These are phyloP conservation scores for Claviceps sp. DNA, from an alignment of 2,329 filamentous ascomycete genomes.

Conservation along the genomic window DNA sequence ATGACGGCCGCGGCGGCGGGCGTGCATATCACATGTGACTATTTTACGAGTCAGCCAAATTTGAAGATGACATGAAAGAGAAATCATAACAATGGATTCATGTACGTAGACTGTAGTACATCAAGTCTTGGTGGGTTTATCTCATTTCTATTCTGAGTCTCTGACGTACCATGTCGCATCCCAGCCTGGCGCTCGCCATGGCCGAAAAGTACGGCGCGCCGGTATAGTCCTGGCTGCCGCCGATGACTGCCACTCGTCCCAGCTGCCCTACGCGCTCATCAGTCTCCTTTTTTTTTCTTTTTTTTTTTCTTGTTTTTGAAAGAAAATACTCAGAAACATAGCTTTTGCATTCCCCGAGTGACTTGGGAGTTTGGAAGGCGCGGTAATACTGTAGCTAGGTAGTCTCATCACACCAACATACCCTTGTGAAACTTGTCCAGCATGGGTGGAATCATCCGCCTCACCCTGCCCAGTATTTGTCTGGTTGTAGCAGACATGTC, in stretches of 20 bases:
- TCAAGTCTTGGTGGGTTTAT: too few relatives aligned
- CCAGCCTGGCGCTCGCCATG: conserved; percentile 84
- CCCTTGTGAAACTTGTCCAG: conserved; percentile 94
- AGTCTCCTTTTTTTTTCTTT: neutral
- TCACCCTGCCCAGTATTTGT: conserved; percentile 65
- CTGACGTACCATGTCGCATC: conserved; percentile 67
- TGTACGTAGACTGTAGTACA: too few relatives aligned
- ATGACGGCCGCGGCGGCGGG: conserved; percentile 76
- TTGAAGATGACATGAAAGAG: neutral
- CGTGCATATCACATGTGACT: conserved; percentile 94
- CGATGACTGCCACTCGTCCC: conserved; percentile 84
- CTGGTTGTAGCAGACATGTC: conserved; percentile 58
- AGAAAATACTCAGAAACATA: too few relatives aligned
- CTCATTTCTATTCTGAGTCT: neutral
- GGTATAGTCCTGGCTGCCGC: conserved; percentile 90
- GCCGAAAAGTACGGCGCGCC: conserved; percentile 96
- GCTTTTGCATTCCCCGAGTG: too few relatives aligned
- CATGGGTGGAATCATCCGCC: conserved; percentile 88
- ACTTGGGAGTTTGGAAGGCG: neutral
- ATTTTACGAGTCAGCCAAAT: neutral
- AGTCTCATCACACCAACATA: conserved; percentile 18
- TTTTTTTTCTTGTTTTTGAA: neutral
- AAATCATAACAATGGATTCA: too few relatives aligned
- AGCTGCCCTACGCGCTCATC: conserved; percentile 56
- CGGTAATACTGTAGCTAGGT: neutral